Conservation (phyloP, 768 basidiomycete genomes). For the Phallus indusiatus region DNA sequence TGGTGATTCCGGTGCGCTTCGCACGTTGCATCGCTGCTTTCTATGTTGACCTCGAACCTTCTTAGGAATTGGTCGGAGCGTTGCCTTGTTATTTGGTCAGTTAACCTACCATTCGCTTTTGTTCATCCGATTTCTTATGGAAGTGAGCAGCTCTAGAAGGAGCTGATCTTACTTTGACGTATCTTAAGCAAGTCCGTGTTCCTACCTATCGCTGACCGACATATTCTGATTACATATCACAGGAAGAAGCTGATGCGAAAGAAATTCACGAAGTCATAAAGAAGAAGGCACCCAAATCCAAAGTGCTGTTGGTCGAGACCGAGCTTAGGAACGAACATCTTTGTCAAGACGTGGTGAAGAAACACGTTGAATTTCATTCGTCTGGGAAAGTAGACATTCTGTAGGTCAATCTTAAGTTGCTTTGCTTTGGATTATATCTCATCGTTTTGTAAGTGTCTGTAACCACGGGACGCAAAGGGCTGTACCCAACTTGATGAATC, state of each 20-base stretch:
- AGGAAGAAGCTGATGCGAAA: conserved; percentile 33
- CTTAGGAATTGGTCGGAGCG: neutral
- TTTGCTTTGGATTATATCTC: neutral
- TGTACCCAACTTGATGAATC: conserved; percentile 26
- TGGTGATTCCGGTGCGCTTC: conserved; percentile 31
- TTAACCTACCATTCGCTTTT: neutral
- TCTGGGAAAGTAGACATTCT: conserved; percentile 27
- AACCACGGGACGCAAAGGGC: conserved; percentile 38
- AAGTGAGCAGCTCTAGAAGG: neutral
- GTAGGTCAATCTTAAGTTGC: conserved; percentile 17
- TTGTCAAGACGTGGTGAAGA: conserved; percentile 28
- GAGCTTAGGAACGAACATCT: conserved; percentile 32
- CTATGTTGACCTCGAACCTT: neutral
- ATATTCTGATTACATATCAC: neutral
- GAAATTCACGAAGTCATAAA: conserved; percentile 28
- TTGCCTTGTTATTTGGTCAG: neutral
- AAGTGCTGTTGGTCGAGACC: conserved; percentile 26
- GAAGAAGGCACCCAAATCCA: conserved; percentile 29
- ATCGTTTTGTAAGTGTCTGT: conserved; percentile 22
- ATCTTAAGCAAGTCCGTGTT: neutral
- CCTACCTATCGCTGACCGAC: neutral
- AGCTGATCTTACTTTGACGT: neutral
- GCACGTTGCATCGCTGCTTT: conserved; percentile 11
- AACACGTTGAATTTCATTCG: conserved; percentile 28
- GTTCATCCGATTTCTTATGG: neutral